phyloP scores from a whole-genome alignment of 75 land plant species.

The Chamaecyparis obtusa region DNA sequence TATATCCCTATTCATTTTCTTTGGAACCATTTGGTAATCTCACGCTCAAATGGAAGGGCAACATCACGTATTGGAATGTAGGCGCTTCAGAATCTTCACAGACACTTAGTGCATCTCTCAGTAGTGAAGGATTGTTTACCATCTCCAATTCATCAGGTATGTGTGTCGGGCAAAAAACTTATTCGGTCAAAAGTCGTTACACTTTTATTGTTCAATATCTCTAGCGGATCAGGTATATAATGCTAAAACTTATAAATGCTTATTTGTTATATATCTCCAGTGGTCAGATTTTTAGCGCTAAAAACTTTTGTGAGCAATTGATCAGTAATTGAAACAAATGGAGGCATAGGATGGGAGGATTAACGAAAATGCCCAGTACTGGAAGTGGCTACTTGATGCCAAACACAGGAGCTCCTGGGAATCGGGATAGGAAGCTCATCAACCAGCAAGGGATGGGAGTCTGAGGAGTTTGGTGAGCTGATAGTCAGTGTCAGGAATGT shows the following conservation, averaged over 20 bases:
- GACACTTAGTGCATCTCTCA: not conserved
- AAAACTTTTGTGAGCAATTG: not conserved
- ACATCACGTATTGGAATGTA: slow-evolving; percentile 32
- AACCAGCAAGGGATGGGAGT: no score
- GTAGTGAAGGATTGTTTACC: not conserved
- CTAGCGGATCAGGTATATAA: not conserved
- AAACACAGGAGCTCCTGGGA: no score
- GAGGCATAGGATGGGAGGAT: no score
- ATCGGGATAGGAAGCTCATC: no score
- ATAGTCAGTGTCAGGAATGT: no score
- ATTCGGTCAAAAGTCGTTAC: not conserved
- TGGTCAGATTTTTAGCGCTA: not conserved
- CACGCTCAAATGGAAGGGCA: slow-evolving; percentile 33
- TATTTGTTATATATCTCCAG: not conserved
- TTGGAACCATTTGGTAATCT: slow-evolving; percentile 30
- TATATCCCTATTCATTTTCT: slow-evolving; percentile 41
- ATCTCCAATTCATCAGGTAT: slow-evolving; percentile 11
- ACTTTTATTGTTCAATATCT: not conserved
- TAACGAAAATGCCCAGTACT: no score
- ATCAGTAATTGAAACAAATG: not conserved
- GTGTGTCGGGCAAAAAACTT: not conserved
- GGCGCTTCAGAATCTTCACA: slow-evolving; percentile 6
- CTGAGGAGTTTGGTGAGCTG: no score
- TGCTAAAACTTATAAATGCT: not conserved
- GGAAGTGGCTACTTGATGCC: no score